Conservation (phyloP, 1,284 basidiomycete species). For the Trametes pubescens region DNA sequence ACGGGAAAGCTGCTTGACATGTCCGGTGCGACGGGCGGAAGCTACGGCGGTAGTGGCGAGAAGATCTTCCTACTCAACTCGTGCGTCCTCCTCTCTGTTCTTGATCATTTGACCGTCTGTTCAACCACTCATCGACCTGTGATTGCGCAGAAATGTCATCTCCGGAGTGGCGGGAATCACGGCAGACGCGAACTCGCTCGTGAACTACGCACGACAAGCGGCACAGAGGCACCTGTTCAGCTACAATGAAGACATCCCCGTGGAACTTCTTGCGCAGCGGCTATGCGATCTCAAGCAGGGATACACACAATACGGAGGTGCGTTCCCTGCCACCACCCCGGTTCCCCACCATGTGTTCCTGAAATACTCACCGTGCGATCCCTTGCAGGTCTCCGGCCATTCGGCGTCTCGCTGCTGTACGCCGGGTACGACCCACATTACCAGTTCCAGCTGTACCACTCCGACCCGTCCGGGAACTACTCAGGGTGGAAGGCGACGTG, state of each 20-base stretch:
- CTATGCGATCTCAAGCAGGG: slow-evolving; percentile 99
- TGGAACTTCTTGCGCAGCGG: slow-evolving; percentile 93
- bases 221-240: slow-evolving; percentile 90
- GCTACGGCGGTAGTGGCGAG: slow-evolving; percentile 94
- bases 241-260: slow-evolving; percentile 98
- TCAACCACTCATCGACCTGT: not conserved
- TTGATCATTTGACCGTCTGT: not conserved
- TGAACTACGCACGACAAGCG: slow-evolving; percentile 93
- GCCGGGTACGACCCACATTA: slow-evolving; percentile 97
- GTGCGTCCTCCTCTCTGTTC: slow-evolving; percentile 53
- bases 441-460: slow-evolving; percentile 97
- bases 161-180: slow-evolving; percentile 96
- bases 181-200: slow-evolving; percentile 96
- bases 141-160: slow-evolving; percentile 83
- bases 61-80: slow-evolving; percentile 96
- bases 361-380: not conserved
- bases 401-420: slow-evolving; percentile 96
- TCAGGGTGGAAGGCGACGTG: slow-evolving; percentile 99
- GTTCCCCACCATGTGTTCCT: not conserved
- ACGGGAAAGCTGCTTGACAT: slow-evolving; percentile 97
- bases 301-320: slow-evolving; percentile 97
- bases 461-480: slow-evolving; percentile 98
- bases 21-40: slow-evolving; percentile 84
- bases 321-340: slow-evolving; percentile 30
- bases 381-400: slow-evolving; percentile 87